A percentile compares a stretch with the other conserved stretches of the same genome.
Evolutionary conservation across 371 early-diverging fungal species (phyloP).

Genomic region (Apophysomyces variabilis): DNA sequence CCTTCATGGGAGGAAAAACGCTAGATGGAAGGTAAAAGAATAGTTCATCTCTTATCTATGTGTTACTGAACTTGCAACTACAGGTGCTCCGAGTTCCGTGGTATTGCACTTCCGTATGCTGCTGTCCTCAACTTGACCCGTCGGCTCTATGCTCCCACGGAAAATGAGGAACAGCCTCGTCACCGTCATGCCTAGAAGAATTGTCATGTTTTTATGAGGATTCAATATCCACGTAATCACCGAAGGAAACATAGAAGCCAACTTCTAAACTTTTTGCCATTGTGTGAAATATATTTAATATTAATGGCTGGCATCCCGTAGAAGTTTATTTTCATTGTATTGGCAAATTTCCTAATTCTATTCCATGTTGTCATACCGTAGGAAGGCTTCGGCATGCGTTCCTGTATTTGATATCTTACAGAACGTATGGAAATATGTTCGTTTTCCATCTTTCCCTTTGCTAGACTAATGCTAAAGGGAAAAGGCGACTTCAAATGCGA

Average conservation of each 20-base stretch:
- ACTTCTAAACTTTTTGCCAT: neutral
- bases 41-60: conserved; percentile 14
- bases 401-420: too few species aligned
- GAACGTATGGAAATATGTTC: too few species aligned
- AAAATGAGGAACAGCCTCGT: conserved; percentile 2
- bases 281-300: neutral
- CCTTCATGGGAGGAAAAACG: conserved; percentile 80
- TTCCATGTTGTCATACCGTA: too few species aligned
- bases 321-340: too few species aligned
- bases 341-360: too few species aligned
- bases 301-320: too few species aligned
- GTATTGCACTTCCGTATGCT: conserved; percentile 63
- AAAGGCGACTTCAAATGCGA: too few species aligned
- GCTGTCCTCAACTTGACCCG: conserved; percentile 65
- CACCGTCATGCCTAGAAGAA: neutral
- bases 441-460: too few species aligned
- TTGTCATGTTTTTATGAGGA: too few species aligned
- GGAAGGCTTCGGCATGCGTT: too few species aligned
- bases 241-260: neutral
- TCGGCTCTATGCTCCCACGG: conserved; percentile 23
- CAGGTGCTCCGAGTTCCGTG: conserved; percentile 73
- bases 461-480: too few species aligned
- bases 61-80: neutral
- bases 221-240: too few species aligned
- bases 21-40: conserved; percentile 67